A percentile compares a stretch with the other conserved stretches of the same genome.
These are phyloP conservation scores for Pyricularia sp. DNA, from an alignment of 2,329 filamentous ascomycete species.

Conservation along the genomic window DNA sequence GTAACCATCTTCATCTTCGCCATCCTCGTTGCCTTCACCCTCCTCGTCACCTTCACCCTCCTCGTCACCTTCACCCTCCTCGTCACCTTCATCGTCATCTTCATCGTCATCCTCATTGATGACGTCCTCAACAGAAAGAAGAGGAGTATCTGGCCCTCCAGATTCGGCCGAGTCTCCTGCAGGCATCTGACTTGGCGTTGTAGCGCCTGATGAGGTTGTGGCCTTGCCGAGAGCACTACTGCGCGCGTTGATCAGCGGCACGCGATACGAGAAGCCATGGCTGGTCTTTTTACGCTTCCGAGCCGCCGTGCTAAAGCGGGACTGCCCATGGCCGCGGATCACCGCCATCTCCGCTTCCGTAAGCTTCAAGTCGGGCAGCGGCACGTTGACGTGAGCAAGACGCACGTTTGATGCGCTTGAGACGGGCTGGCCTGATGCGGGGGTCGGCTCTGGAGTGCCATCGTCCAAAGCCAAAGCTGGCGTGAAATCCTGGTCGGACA, in stretches of 20 bases:
- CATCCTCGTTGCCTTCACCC: not conserved
- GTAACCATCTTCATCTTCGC: not conserved
- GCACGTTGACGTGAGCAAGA: constrained; percentile 21
- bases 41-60: constrained; percentile 6
- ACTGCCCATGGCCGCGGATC: constrained; percentile 9
- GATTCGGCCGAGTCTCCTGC: not conserved
- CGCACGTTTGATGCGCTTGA: not conserved
- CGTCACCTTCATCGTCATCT: constrained; percentile 7
- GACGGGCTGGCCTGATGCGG: constrained; percentile 7
- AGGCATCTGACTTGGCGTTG: not conserved
- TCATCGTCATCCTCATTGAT: constrained; percentile 6
- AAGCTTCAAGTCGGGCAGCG: constrained; percentile 27
- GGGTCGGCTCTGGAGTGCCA: constrained; percentile 20
- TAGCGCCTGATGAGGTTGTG: not conserved
- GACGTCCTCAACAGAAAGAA: constrained; percentile 2
- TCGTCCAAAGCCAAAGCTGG: constrained; percentile 27
- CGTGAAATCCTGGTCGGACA: constrained; percentile 38
- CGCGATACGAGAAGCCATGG: constrained; percentile 9
- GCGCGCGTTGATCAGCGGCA: constrained; percentile 8
- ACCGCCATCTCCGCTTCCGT: constrained; percentile 22
- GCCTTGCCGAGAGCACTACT: not conserved
- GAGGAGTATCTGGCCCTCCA: not conserved
- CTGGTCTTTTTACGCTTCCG: constrained; percentile 9
- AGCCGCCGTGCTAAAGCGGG: constrained; percentile 8
- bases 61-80: constrained; percentile 6